Evolutionary conservation across 2,329 filamentous ascomycete species (phyloP), one percentile per base, ranked within the genome.

Genomic region (Capronia americana): DNA sequence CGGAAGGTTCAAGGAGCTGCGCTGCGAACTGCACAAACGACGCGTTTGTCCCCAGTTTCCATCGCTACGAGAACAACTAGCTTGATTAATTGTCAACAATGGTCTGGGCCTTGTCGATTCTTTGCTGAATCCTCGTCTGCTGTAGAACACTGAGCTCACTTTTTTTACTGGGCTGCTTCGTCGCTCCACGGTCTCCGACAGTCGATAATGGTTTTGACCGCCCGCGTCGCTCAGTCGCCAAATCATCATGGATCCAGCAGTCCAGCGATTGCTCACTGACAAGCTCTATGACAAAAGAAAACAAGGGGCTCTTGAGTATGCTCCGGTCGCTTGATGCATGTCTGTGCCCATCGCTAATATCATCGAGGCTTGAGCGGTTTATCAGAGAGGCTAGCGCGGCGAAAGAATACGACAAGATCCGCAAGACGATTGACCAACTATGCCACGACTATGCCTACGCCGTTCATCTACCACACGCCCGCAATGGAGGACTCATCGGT

Each of bases 241-340:
- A 20, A 50, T 48, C 41, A 74, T 70, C 68, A 97, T 98, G 93
- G 94, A 98, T 83, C 84, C 87, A 75, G 90, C 89, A 77, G 92
- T 97, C 77, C 92, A 96, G 80, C 92, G 94, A 74, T 87, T 93
- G 72, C 85, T 99, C 77, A 96, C 96, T 78, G 95, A 99, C 82
- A 99, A 97, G 87, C 90, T 98, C 77, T 99, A 99, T 79, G 95
- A 99, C 78, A 97, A 96, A 84, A 88, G 96, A 77, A 99, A 99
- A 81, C 90, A 93, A 75, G 95, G 95, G 71, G 95, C 96, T 74
- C 87, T 99, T 65, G 95, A 99, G 93, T 97, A 88, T 67, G 72
- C 60, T 32, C 20, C 23, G 55, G 11, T 44, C 23, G 23, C 38
- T 23, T 7, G 64, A 32, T 20, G 38, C 54, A 56, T 54, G 23